These are phyloP conservation scores for Basidiobolus meristosporus DNA, from an alignment of 371 early-diverging fungal species.

Conservation along the genomic window DNA sequence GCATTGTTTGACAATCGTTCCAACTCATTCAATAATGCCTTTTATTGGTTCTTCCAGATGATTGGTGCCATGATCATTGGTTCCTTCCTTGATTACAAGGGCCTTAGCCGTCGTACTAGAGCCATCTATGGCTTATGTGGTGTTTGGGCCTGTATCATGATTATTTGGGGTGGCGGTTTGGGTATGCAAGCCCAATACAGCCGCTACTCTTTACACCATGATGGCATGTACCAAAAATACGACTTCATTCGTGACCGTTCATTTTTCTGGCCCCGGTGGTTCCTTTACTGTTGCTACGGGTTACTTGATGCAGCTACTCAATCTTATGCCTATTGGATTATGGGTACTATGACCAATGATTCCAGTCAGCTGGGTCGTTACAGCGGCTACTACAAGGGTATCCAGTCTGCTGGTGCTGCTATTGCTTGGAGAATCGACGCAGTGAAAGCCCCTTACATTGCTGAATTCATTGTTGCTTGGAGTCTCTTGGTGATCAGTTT, in stretches of 20 bases:
- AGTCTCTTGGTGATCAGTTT: slow-evolving; percentile 11
- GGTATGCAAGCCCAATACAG: slow-evolving; percentile 29
- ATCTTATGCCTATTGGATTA: too few species aligned
- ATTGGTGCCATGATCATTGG: slow-evolving; percentile 31
- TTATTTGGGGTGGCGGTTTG: slow-evolving; percentile 38
- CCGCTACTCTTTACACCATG: slow-evolving; percentile 3
- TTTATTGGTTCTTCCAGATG: too few species aligned
- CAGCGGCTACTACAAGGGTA: slow-evolving; percentile 27
- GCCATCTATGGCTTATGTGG: slow-evolving; percentile 24
- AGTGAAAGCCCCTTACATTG: slow-evolving; percentile 7
- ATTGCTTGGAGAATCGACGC: slow-evolving; percentile 15
- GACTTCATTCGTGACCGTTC: slow-evolving; percentile 16
- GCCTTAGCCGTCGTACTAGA: slow-evolving; percentile 20
- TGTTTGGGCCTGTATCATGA: slow-evolving; percentile 21
- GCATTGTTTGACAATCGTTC: slow-evolving; percentile 32
- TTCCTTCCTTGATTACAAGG: slow-evolving; percentile 23
- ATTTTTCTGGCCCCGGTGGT: slow-evolving; percentile 24
- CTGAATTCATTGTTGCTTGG: slow-evolving; percentile 18
- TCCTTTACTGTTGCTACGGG: slow-evolving; percentile 45
- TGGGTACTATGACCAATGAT: slow-evolving; percentile 46
- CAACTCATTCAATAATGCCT: slow-evolving; percentile 36
- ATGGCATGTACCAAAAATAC: slow-evolving; percentile 5
- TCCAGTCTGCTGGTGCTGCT: slow-evolving; percentile 18
- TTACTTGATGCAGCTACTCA: slow-evolving; percentile 44
- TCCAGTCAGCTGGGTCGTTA: slow-evolving; percentile 39